Evolutionary conservation across 2,329 filamentous ascomycete species (phyloP), one percentile per base, ranked within the genome.

Genomic region (Phialophora macrospora): DNA sequence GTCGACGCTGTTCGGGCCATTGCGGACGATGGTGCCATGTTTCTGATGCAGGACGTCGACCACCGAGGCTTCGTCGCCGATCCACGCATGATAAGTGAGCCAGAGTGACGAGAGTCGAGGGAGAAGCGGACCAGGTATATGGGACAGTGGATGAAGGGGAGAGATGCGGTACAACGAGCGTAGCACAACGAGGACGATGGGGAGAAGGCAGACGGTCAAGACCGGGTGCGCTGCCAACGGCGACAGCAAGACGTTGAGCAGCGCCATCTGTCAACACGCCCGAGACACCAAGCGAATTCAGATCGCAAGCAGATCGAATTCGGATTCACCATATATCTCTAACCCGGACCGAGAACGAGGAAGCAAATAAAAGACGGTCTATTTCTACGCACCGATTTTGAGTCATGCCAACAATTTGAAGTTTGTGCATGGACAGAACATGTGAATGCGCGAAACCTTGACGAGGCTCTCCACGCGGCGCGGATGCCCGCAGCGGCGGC

Each of bases 1-100:
- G 61, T 80, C 76, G 46, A 81, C 71, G 28, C 76, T 75, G 60
- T 77, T 76, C 1, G 79, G 79, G 1, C 74, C 78, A 1, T 78
- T 74, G 4, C 78, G 76, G 8, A 80, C 65, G 1, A 78, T 72
- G 8, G 74, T 72, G 1, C 76, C 77, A 66, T 78, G 77, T 56
- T 70, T 71, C 34, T 72, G 59, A 67, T 80, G 78, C 5, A 78
- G 72, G 4, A 52, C n/a, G 32, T 71, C 67, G 30, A 74, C 68
- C 14, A 68, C 63, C 7, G 73, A 72, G 55, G 72, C 73, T 66
- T 78, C 75, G 59, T 77, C 73, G 12, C 77, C 77, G 32, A 75
- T 67, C 65, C 73, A 77, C 38, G 75, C 71, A 44, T 75, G 74
- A 62, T 72, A 75, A 49, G 67, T 67, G 28, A 78, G 73, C 73